These are phyloP conservation scores for Dovyalis caffra DNA, from an alignment of 345 rosid species.

Conservation along the genomic window DNA sequence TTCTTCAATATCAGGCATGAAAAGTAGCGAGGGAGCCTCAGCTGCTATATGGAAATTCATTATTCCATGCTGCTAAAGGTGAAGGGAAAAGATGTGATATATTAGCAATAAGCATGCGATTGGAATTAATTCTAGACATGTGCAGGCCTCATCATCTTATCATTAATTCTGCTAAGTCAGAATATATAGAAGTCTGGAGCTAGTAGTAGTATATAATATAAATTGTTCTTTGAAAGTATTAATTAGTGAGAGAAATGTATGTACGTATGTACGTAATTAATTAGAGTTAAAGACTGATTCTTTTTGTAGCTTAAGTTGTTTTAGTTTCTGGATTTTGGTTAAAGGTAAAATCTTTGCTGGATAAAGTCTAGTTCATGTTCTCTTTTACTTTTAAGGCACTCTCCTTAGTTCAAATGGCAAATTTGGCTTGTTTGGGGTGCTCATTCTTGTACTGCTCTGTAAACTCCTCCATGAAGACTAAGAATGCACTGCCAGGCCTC, in stretches of 20 bases:
- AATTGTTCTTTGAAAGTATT: background rate
- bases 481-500: too few species aligned
- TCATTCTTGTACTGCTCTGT: too few species aligned
- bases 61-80: background rate
- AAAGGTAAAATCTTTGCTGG: background rate
- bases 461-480: too few species aligned
- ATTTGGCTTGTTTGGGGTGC: too few species aligned
- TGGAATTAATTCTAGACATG: background rate
- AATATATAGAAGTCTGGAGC: too few species aligned
- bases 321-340: constrained; percentile 8
- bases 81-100: background rate
- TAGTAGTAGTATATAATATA: too few species aligned
- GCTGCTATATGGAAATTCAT: background rate
- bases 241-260: background rate
- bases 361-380: too few species aligned
- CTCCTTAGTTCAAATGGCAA: too few species aligned
- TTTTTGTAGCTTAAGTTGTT: background rate
- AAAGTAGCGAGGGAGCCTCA: background rate
- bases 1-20: background rate
- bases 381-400: too few species aligned
- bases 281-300: background rate
- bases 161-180: background rate
- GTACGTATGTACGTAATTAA: background rate
- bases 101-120: background rate
- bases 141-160: background rate